Evolutionary conservation across 768 basidiomycete species (phyloP).

Genomic region (Termitomyces sp.): DNA sequence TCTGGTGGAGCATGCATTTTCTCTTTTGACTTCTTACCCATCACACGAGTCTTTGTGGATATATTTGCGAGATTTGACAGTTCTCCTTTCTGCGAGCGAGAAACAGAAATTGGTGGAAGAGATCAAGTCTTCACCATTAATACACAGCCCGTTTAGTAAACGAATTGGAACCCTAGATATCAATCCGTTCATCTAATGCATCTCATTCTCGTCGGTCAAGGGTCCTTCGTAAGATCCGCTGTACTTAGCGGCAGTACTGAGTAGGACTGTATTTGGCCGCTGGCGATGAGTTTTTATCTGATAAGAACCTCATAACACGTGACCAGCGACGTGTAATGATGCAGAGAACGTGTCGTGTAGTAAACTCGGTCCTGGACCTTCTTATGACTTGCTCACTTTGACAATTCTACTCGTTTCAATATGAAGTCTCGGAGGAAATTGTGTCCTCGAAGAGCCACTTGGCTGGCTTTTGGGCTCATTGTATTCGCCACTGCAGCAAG

Average conservation of each 20-base stretch:
- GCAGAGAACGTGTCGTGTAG: background rate
- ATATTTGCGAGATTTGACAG: slow-evolving; percentile 40
- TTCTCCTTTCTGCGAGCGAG: slow-evolving; percentile 3
- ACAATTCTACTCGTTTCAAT: slow-evolving; percentile 1
- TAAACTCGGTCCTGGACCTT: slow-evolving; percentile 1
- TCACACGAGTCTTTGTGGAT: slow-evolving; percentile 65
- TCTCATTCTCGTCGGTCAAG: background rate
- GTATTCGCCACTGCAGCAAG: slow-evolving; percentile 45
- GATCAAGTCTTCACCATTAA: slow-evolving; percentile 5
- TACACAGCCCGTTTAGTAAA: slow-evolving; percentile 2
- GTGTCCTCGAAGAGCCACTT: slow-evolving; percentile 46
- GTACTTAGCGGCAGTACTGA: too few relatives aligned
- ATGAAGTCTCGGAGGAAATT: slow-evolving; percentile 29
- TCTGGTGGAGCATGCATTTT: slow-evolving; percentile 42
- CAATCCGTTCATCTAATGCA: background rate
- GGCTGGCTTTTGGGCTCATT: slow-evolving; percentile 62
- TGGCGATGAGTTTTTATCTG: too few relatives aligned
- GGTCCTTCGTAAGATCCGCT: too few relatives aligned
- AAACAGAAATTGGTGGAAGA: slow-evolving; percentile 7
- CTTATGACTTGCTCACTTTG: slow-evolving; percentile 10
- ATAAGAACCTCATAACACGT: slow-evolving; percentile 19
- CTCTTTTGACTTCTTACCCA: slow-evolving; percentile 51
- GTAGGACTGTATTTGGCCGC: too few relatives aligned
- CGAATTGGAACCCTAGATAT: slow-evolving; percentile 1
- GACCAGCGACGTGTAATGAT: slow-evolving; percentile 19